Evolutionary conservation across 1,284 basidiomycete genomes (phyloP), one percentile per base, ranked within the genome.

Genomic region (Cryptococcus jaspeensis): DNA sequence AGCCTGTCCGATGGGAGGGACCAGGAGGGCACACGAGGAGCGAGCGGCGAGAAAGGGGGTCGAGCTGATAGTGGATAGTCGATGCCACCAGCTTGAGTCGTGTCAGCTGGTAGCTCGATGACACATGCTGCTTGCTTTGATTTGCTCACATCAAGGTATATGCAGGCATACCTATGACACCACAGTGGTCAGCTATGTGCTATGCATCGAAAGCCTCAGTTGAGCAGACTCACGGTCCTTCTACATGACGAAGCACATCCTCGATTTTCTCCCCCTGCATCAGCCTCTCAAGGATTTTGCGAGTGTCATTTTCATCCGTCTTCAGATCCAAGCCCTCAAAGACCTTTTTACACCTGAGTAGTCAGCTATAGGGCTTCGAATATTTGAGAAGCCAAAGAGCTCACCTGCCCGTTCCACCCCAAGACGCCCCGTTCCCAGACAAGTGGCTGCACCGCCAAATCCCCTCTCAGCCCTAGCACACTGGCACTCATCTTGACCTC

Each of bases 381-480:
- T 4, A 32, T 9, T 32, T 5, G 15, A 5, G 22, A 50, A 8
- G 11, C 25, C 36, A 32, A 12, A 6, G 25, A 36, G 77, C 81
- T 61, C 64, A 88, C 89, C 81, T 95, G 92, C 57, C 92, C 92
- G 72, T 95, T 95, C 89, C 90, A 94, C 63, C 88, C 92, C 18
- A 95, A 75, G 2, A 90, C 73, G 60, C 87, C 83, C 3, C 83
- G 47, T 5, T 58, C 40, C 0, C 69, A 73, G 52, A 77, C 56
- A 39, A 93, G 86, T n/a, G 92, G 92, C 70, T 96, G 92, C 0
- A 81, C 70, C 2, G 90, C 78, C 0, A 82, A 58, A 8, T 81
- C 72, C 0, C 92, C 92, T 61, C 92, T 80, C 41, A 96, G 78
- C 53, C 85, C 84, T 43, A 96, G 81, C 60, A 94, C 90, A 1